Conservation (phyloP, 257 asterid species). For the Primulina huaijiensis region DNA sequence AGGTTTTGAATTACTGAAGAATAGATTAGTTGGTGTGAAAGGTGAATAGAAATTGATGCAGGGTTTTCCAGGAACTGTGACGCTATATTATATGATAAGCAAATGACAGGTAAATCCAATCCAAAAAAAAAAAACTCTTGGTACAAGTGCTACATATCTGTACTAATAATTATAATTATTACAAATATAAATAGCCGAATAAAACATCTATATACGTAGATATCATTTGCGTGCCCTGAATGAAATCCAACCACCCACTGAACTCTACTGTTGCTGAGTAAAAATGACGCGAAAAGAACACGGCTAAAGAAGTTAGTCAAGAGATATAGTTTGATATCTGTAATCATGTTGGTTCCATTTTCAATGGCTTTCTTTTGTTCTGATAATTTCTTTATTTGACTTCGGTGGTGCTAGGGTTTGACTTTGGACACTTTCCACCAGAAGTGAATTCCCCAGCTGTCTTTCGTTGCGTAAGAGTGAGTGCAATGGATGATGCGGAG, state of each 20-base stretch:
- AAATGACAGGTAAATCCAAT: not conserved
- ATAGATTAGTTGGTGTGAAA: not conserved
- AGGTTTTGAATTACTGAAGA: not conserved
- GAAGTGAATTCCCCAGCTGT: slow-evolving; percentile 48
- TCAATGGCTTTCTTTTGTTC: not conserved
- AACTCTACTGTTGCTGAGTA: slow-evolving; percentile 34
- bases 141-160: not conserved
- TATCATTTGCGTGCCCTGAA: slow-evolving; percentile 29
- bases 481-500: slow-evolving; percentile 41
- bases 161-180: no score
- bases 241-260: slow-evolving; percentile 18
- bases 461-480: slow-evolving; percentile 50
- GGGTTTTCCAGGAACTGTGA: not conserved
- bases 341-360: not conserved
- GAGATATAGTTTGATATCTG: not conserved
- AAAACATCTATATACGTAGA: not conserved
- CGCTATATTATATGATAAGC: not conserved
- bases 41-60: not conserved
- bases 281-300: slow-evolving; percentile 35
- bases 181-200: not conserved
- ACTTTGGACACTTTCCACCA: slow-evolving; percentile 43
- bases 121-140: not conserved
- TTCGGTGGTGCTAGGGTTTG: slow-evolving; percentile 36
- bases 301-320: not conserved
- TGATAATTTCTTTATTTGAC: not conserved